Evolutionary conservation across 192 early-diverging fungal species (phyloP).

Genomic region (Chytriomyces sp.): DNA sequence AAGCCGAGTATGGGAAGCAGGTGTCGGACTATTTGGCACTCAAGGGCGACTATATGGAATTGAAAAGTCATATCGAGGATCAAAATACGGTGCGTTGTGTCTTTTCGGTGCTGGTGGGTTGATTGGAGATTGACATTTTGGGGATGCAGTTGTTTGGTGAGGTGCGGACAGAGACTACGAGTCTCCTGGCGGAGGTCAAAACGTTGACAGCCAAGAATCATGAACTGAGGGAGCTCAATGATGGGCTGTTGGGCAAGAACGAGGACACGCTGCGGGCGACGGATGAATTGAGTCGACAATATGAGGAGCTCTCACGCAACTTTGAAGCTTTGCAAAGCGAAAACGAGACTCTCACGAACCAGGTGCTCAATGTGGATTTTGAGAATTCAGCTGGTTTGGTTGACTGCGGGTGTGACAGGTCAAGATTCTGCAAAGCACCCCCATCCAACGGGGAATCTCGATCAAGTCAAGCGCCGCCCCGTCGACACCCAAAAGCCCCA

Average conservation of each 20-base stretch:
- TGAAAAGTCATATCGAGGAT: constrained; percentile 20
- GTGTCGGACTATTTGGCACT: constrained; percentile 17
- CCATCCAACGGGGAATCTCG: neutral
- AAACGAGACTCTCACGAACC: constrained; percentile 9
- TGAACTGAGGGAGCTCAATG: constrained; percentile 22
- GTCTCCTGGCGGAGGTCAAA: constrained; percentile 42
- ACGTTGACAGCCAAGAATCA: constrained; percentile 31
- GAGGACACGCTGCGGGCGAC: constrained; percentile 14
- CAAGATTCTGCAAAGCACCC: neutral
- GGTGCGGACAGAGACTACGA: constrained; percentile 26
- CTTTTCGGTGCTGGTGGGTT: neutral
- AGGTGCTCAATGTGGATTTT: neutral
- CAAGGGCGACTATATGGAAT: constrained; percentile 23
- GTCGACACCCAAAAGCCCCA: neutral
- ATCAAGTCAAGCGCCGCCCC: neutral
- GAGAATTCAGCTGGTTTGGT: neutral
- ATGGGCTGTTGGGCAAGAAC: constrained; percentile 6
- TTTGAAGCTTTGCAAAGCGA: constrained; percentile 19
- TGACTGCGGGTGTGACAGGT: neutral
- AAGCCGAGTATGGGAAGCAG: neutral
- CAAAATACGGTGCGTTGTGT: neutral
- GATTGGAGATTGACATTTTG: neutral
- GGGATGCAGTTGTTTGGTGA: constrained; percentile 27
- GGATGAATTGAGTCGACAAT: constrained; percentile 18
- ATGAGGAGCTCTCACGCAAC: constrained; percentile 11